Evolutionary conservation across 192 early-diverging fungal species (phyloP), one percentile per base, ranked within the genome.

Genomic region (Mortierella hygrophila): DNA sequence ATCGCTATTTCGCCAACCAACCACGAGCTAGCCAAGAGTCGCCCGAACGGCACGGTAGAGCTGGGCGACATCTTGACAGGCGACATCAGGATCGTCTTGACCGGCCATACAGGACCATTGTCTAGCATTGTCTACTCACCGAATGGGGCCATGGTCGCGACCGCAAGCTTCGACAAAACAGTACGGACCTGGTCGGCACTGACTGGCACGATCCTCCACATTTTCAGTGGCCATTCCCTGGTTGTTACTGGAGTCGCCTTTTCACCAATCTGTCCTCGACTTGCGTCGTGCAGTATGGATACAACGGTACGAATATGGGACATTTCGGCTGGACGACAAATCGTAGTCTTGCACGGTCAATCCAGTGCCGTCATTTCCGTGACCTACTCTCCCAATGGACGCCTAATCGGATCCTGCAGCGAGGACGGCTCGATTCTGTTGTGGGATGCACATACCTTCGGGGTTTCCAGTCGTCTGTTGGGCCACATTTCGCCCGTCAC

Each of bases 221-320:
- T 35, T 41, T n/a, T 77, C 41, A 35, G n/a, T 32, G 76, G 76
- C 47, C 76, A 69, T 47, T 29, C 40, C 21, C 60, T 63, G 10
- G 60, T 13, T 4, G n/a, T 70, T 20, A 32, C n/a, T 8, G 41
- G 68, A 2, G 32, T 77, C 10, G 20, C 65, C 2, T 77, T 55
- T 60, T 75, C 74, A 40, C 74, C 74, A 38, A 40, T 5, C 5
- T 52, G 74, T 23, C 11, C 15, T 23, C 74, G 35, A 0, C n/a
- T 75, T 15, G 52, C 54, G 3, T 55, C 49, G 8, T 32, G 46
- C 20, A 35, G 74, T 32, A 15, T 7, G 52, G 74, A 60, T 23
- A 60, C 26, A 16, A 75, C 26, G 46, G 9, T 75, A 1, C 35
- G 49, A 13, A 16, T 60, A 13, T 75, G 74, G 74, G 35, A 60